Percentiles rank a stretch among this genome's conserved stretches.
Evolutionary conservation across 768 basidiomycete genomes (phyloP).

Genomic region (Boletus rubroflammeus): DNA sequence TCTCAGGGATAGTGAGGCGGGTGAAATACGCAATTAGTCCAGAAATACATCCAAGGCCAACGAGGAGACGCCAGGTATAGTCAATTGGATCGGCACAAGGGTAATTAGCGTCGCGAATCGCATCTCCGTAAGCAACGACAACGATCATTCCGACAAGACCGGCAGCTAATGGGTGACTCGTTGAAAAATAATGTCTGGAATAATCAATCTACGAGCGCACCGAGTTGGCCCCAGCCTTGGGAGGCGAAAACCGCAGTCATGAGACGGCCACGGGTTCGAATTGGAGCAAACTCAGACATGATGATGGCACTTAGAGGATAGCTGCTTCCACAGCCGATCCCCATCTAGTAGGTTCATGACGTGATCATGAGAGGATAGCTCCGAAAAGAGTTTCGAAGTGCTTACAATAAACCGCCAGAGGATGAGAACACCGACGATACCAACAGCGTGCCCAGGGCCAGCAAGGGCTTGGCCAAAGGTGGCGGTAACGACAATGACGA

Average conservation of each 20-base stretch:
- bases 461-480: constrained; percentile 79
- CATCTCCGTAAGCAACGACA: constrained; percentile 58
- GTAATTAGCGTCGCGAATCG: constrained; percentile 42
- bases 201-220: constrained; percentile 35
- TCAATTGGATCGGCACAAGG: constrained; percentile 56
- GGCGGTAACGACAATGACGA: constrained; percentile 74
- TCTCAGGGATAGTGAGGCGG: constrained; percentile 89
- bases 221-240: constrained; percentile 89
- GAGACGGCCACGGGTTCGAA: constrained; percentile 73
- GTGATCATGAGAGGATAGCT: background rate
- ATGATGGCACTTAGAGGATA: constrained; percentile 82
- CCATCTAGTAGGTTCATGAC: constrained; percentile 43
- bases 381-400: background rate
- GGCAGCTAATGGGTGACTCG: constrained; percentile 41
- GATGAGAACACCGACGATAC: constrained; percentile 67
- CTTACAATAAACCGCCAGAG: constrained; percentile 77
- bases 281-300: constrained; percentile 84
- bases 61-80: constrained; percentile 78
- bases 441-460: constrained; percentile 56
- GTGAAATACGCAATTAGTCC: constrained; percentile 78
- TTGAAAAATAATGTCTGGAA: background rate
- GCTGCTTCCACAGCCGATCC: constrained; percentile 83
- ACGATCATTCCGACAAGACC: constrained; percentile 62
- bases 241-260: constrained; percentile 84
- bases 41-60: constrained; percentile 82